Evolutionary conservation across 2,329 filamentous ascomycete genomes (phyloP).

Genomic region (Chaetothyriales sp.): DNA sequence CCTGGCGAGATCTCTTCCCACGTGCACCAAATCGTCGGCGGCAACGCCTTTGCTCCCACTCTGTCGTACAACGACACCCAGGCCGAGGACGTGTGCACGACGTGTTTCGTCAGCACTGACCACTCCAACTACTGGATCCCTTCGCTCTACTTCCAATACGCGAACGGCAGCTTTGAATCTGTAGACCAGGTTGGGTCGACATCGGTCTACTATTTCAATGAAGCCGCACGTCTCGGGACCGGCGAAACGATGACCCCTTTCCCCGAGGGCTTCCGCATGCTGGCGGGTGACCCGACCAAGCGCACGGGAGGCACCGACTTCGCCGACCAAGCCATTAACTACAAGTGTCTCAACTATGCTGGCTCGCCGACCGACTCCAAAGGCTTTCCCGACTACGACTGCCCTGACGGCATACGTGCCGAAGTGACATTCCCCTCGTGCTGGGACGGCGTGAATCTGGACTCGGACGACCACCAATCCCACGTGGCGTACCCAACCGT

Average conservation of each 20-base stretch:
- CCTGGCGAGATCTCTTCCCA: slow-evolving; percentile 49
- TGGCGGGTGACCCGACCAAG: slow-evolving; percentile 52
- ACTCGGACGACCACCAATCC: slow-evolving; percentile 30
- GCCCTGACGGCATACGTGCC: slow-evolving; percentile 62
- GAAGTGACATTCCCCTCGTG: slow-evolving; percentile 83
- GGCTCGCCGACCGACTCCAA: slow-evolving; percentile 47
- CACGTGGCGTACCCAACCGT: slow-evolving; percentile 23
- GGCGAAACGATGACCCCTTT: slow-evolving; percentile 55
- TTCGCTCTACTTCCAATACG: slow-evolving; percentile 60
- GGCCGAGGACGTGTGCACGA: slow-evolving; percentile 64
- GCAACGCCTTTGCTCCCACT: slow-evolving; percentile 44
- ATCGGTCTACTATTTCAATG: slow-evolving; percentile 12
- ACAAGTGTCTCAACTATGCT: slow-evolving; percentile 41
- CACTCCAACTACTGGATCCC: slow-evolving; percentile 84
- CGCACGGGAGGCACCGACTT: slow-evolving; percentile 29
- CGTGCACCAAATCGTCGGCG: slow-evolving; percentile 62
- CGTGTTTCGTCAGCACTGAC: slow-evolving; percentile 66
- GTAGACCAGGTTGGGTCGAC: slow-evolving; percentile 40
- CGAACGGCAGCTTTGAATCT: slow-evolving; percentile 37
- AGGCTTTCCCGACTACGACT: slow-evolving; percentile 54
- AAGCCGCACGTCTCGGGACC: slow-evolving; percentile 23
- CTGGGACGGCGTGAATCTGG: slow-evolving; percentile 60
- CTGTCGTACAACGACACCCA: slow-evolving; percentile 33
- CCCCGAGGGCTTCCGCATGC: slow-evolving; percentile 65
- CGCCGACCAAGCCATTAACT: slow-evolving; percentile 3